phyloP scores from a whole-genome alignment of 73 alveolate genomes.

The Paramecium bursaria region DNA sequence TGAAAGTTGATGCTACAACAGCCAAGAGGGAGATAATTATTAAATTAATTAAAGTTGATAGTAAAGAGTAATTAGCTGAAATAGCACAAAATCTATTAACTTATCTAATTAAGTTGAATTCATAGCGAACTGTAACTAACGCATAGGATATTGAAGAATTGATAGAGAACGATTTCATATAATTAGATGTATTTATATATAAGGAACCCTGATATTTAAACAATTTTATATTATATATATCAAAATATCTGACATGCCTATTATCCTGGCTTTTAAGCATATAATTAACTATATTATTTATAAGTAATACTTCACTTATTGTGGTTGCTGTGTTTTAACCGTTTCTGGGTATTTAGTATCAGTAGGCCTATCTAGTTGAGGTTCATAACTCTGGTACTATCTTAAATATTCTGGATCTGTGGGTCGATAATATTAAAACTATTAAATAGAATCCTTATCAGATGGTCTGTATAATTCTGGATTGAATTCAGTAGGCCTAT shows the following conservation, averaged over 20 bases:
- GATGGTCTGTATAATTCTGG: background rate
- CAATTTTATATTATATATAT: background rate
- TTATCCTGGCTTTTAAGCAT: conserved; percentile 42
- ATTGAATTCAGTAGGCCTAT: background rate
- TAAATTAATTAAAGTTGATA: conserved; percentile 62
- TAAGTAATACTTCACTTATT: background rate
- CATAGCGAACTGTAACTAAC: conserved; percentile 22
- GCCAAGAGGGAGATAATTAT: conserved; percentile 57
- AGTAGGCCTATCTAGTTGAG: conserved; percentile 20
- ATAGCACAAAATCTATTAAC: conserved; percentile 43
- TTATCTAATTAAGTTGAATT: conserved; percentile 46
- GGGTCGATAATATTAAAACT: background rate
- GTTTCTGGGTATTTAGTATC: background rate
- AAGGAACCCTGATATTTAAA: background rate
- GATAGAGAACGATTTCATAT: conserved; percentile 70
- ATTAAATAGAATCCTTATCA: background rate
- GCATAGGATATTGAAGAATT: conserved; percentile 57
- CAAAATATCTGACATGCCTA: conserved; percentile 57
- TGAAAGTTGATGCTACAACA: conserved; percentile 2
- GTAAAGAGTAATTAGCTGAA: conserved; percentile 37
- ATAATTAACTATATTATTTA: conserved; percentile 21
- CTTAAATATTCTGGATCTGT: background rate
- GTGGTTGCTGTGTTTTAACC: background rate
- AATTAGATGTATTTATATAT: conserved; percentile 65
- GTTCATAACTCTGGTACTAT: background rate